A percentile compares a stretch with the other conserved stretches of the same genome.
Evolutionary conservation across 805 yeast species (phyloP).

Genomic region (Sugiyamaella lignohabitans): DNA sequence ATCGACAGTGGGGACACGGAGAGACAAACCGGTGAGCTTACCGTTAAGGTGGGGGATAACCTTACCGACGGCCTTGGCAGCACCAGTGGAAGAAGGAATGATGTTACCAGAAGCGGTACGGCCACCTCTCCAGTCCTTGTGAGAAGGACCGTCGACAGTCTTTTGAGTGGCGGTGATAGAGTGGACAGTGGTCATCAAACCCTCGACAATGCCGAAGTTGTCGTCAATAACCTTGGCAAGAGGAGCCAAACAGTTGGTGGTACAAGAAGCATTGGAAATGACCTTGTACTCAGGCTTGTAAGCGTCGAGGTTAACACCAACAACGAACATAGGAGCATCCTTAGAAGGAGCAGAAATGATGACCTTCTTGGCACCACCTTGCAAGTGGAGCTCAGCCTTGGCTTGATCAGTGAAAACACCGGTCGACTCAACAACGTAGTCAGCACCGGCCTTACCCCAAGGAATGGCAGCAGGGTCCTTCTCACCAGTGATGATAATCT

Average conservation of each 20-base stretch:
- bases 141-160: constrained; percentile 95
- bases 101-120: constrained; percentile 94
- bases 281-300: constrained; percentile 71
- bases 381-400: constrained; percentile 77
- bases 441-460: constrained; percentile 80
- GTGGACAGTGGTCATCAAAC: constrained; percentile 94
- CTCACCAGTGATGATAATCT: constrained; percentile 66
- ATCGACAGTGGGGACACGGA: constrained; percentile 91
- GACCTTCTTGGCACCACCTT: constrained; percentile 93
- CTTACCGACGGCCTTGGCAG: constrained; percentile 96
- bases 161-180: constrained; percentile 95
- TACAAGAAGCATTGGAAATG: constrained; percentile 90
- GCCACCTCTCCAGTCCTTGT: constrained; percentile 98
- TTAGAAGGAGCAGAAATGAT: constrained; percentile 89
- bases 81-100: constrained; percentile 94
- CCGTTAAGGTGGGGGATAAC: constrained; percentile 88
- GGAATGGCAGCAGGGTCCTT: constrained; percentile 81
- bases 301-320: constrained; percentile 79
- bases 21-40: constrained; percentile 88
- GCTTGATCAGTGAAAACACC: constrained; percentile 85
- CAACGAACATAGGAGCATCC: constrained; percentile 93
- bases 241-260: constrained; percentile 94
- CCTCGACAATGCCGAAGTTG: constrained; percentile 79
- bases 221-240: constrained; percentile 86
- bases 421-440: constrained; percentile 85